Evolutionary conservation across 1,284 basidiomycete genomes (phyloP), one percentile per base, ranked within the genome.

Genomic region (Ceratobasidium sp.): DNA sequence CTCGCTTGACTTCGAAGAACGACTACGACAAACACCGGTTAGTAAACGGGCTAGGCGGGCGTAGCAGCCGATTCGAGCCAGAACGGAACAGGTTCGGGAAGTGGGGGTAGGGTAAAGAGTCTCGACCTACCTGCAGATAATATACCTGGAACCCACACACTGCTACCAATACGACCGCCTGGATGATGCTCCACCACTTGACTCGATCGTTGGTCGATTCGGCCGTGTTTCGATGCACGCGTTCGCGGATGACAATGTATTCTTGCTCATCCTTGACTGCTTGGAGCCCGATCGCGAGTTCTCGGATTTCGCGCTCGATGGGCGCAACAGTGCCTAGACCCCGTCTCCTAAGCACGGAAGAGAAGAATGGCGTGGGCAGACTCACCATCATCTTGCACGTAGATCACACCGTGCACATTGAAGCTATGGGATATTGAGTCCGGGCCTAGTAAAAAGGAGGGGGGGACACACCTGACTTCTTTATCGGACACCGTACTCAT

Each of bases 231-330:
- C 97, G 84, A 79, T 99, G 97, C 34, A 91, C 90, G 68, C 87
- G 86, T 80, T 99, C 97, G 52, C 97, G 86, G 49, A 98, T 89
- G 42, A 97, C 93, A 70, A 99, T 93, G 79, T 99, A 99, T 79
- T 98, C 95, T 77, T 99, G 96, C 79, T 99, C 97, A 76, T 99
- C 97, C 80, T 98, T 98, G 73, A 99, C 94, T 17, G 93, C 82
- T 73, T 93, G 87, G 40, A 99, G 81, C 3, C 90, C 93, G 55
- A 88, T 87, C 4, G 93, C 89, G n/a, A 99, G 81, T 49, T 87
- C 83, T 32, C 97, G 89, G 72, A 99, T 96, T 83, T 99, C 96
- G 57, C 91, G 88, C 78, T 99, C 97, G 70, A 99, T 94, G 1
- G 97, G 97, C 13, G 94, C 94, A 72, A 94, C 91, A 42, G 88